phyloP scores from a whole-genome alignment of 2,329 filamentous ascomycete genomes.

The Sclerotinia subarctica region DNA sequence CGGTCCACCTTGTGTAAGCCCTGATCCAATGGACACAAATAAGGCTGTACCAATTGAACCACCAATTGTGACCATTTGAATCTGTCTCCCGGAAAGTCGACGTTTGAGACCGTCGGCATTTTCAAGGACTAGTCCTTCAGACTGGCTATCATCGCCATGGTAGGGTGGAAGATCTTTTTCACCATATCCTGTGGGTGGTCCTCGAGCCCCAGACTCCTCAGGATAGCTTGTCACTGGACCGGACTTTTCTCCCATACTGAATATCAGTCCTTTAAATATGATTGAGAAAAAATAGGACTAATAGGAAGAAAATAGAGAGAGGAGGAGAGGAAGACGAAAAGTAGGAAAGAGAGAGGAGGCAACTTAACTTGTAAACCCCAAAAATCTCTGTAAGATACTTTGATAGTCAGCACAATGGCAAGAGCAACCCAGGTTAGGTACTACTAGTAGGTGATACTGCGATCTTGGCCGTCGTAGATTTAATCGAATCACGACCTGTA shows the following conservation, averaged over 20 bases:
- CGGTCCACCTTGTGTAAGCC: conserved; percentile 41
- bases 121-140: conserved; percentile 22
- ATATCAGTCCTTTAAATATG: not conserved
- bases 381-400: not conserved
- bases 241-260: conserved; percentile 23
- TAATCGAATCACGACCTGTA: not conserved
- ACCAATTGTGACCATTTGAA: conserved; percentile 50
- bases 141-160: not conserved
- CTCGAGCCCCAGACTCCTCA: conserved; percentile 16
- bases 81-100: conserved; percentile 45
- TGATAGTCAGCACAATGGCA: not conserved
- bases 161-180: conserved; percentile 9
- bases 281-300: not conserved
- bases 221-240: conserved; percentile 15
- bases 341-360: not conserved
- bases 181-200: conserved; percentile 23
- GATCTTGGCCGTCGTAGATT: conserved; percentile 1
- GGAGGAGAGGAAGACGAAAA: no score
- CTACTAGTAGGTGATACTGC: not conserved
- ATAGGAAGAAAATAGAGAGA: not conserved
- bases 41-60: conserved; percentile 48
- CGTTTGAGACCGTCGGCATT: conserved; percentile 34
- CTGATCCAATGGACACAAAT: conserved; percentile 46
- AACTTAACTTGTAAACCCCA: not conserved
- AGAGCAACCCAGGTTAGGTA: not conserved